These are phyloP conservation scores for Xerocomellus chrysenteron DNA, from an alignment of 768 basidiomycete species.

Conservation along the genomic window DNA sequence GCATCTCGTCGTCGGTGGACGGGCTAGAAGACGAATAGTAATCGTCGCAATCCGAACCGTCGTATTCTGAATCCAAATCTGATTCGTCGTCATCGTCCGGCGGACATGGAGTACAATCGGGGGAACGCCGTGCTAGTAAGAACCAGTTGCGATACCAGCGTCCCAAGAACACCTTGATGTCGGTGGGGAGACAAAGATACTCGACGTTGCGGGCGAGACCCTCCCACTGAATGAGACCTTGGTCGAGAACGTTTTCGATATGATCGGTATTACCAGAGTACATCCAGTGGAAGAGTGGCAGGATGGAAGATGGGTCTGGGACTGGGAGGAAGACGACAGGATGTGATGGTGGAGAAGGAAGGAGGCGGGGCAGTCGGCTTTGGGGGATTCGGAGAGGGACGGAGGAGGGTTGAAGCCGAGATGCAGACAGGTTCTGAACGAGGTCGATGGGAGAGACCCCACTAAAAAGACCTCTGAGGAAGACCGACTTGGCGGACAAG, in stretches of 20 bases:
- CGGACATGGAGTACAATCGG: conserved; percentile 22
- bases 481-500: conserved; percentile 76
- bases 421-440: conserved; percentile 38
- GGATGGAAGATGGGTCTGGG: conserved; percentile 71
- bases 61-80: conserved; percentile 28
- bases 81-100: conserved; percentile 40
- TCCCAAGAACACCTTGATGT: conserved; percentile 76
- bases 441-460: conserved; percentile 64
- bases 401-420: conserved; percentile 12
- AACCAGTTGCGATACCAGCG: conserved; percentile 73
- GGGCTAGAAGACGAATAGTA: conserved; percentile 32
- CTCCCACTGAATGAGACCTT: conserved; percentile 74
- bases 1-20: conserved; percentile 39
- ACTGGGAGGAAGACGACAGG: conserved; percentile 73
- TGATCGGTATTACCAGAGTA: conserved; percentile 70
- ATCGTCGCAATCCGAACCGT: conserved; percentile 22
- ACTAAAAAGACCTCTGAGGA: conserved; percentile 69
- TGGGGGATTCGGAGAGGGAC: conserved; percentile 40
- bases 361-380: conserved; percentile 61
- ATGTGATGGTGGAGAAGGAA: conserved; percentile 60
- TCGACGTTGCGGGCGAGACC: conserved; percentile 88
- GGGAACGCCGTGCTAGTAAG: conserved; percentile 34
- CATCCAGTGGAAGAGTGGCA: conserved; percentile 75
- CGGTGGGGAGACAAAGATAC: conserved; percentile 73
- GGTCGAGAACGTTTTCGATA: conserved; percentile 67